Evolutionary conservation across 106 monocot species (phyloP).

Genomic region (Allium cepa): DNA sequence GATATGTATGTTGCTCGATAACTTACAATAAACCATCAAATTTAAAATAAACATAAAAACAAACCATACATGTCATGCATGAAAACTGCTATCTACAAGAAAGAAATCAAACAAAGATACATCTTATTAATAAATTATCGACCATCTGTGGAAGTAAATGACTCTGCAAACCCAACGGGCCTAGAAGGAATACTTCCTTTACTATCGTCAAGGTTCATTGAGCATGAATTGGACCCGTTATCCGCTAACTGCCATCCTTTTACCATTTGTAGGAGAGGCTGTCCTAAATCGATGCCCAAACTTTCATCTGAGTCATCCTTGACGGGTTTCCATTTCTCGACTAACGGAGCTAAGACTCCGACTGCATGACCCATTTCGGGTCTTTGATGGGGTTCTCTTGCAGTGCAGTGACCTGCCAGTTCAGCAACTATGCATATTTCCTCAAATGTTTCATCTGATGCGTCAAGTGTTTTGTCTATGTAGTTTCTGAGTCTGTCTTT

Average conservation of each 20-base stretch:
- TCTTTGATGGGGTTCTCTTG: conserved; percentile 50
- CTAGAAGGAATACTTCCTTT: conserved; percentile 38
- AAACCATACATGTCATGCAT: not conserved
- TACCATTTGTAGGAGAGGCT: conserved; percentile 59
- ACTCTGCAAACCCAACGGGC: conserved; percentile 34
- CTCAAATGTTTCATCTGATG: conserved; percentile 27
- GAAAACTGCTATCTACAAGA: not conserved
- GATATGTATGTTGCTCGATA: not conserved
- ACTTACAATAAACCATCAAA: not conserved
- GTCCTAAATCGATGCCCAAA: conserved; percentile 46
- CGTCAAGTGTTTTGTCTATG: conserved; percentile 24
- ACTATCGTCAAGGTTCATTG: conserved; percentile 20
- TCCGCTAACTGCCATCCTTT: conserved; percentile 53
- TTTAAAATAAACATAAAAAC: not conserved
- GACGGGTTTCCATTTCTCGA: conserved; percentile 59
- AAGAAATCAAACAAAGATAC: not conserved
- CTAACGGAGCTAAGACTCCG: conserved; percentile 40
- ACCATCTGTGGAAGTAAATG: conserved; percentile 32
- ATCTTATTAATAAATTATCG: conserved; percentile 1
- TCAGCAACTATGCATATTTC: conserved; percentile 47
- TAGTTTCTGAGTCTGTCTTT: conserved; percentile 26
- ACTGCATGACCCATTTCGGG: conserved; percentile 75
- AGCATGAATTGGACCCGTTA: conserved; percentile 8
- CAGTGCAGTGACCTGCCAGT: conserved; percentile 61
- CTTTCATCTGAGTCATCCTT: conserved; percentile 39